A percentile compares a stretch with the other conserved stretches of the same genome.
Evolutionary conservation across 2,329 filamentous ascomycete species (phyloP).

Genomic region (Didymella arachidicola): DNA sequence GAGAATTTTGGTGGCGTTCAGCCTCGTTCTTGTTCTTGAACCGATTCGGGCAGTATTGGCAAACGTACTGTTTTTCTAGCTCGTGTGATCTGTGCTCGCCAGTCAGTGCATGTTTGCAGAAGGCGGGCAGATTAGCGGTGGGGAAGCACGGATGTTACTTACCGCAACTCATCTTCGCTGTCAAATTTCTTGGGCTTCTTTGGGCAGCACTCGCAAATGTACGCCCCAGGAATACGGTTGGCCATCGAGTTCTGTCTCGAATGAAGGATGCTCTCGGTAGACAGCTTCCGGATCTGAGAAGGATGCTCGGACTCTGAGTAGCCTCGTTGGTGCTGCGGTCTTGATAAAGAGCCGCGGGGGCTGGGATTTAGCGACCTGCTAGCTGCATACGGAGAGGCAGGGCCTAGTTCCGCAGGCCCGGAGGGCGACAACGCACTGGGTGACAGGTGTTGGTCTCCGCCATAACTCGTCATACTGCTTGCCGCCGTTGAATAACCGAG

Average conservation of each 20-base stretch:
- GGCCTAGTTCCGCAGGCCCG: constrained; percentile 62
- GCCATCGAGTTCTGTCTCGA: constrained; percentile 59
- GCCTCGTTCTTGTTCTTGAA: constrained; percentile 99
- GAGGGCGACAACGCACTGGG: constrained; percentile 67
- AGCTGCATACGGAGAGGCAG: constrained; percentile 63
- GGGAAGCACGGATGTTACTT: constrained; percentile 53
- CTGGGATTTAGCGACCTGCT: constrained; percentile 56
- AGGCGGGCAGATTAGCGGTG: constrained; percentile 34
- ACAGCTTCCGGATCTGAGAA: constrained; percentile 56
- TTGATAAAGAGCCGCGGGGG: constrained; percentile 51
- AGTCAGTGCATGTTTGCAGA: constrained; percentile 31
- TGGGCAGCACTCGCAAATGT: constrained; percentile 91
- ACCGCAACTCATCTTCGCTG: constrained; percentile 83
- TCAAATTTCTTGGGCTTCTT: constrained; percentile 98
- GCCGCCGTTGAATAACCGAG: constrained; percentile 64
- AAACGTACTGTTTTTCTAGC: constrained; percentile 95
- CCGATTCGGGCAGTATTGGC: constrained; percentile 88
- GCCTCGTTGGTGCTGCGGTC: constrained; percentile 52
- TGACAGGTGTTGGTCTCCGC: constrained; percentile 67
- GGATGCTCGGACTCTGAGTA: constrained; percentile 52
- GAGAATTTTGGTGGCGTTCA: constrained; percentile 92
- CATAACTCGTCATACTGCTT: constrained; percentile 71
- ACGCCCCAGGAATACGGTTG: constrained; percentile 63
- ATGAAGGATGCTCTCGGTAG: constrained; percentile 54
- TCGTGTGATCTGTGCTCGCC: constrained; percentile 73